Base-by-base conservation (phyloP, 2,329 filamentous ascomycete genomes). In the Stromatinia cepivora region DNA sequence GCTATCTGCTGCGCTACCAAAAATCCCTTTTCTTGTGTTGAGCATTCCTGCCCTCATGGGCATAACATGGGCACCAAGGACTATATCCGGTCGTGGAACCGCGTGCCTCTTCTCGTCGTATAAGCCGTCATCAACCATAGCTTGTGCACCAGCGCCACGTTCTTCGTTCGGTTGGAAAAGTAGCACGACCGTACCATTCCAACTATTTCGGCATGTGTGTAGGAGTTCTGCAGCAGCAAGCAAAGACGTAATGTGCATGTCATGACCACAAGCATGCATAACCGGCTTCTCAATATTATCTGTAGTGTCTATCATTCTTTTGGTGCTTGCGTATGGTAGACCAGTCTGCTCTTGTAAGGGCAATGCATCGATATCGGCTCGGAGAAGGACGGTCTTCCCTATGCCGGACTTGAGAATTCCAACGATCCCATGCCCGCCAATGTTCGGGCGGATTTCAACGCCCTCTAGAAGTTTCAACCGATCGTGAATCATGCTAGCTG, bases 191-290 rank as follows among this genome's bases (percentile, higher is more conserved):
- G 87, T 91, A 0, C 90, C 89, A 10, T 76, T 79, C 90, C 90
- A 92, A 0, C 72, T 50, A 0, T 81, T 72, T 77, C 81, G 0
- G 79, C 76, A 0, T 10, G 77, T 78, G 0, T 81, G 77, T 0
- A 92, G 79, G 0, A 83, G 79, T 25, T 83, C 80, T 0, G 86
- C 82, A 0, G 84, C 83, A 0, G 82, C 88, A 1, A 91, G 79
- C 2, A 90, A 79, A 34, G 80, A 79, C 0, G 86, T 82, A 39
- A 90, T 84, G 75, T 91, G 88, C 80, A 88, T 86, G 73, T 90
- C 87, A 74, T 90, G 88, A 0, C 88, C 89, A 76, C 88, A 90
- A 42, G 88, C 88, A 78, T 90, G 89, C 88, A 90, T 90, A 0
- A 88, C 85, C 0, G 86, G 84, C 65, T 84, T 83, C 64, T 82